Evolutionary conservation across 495 filamentous ascomycete genomes (phyloP).

Genomic region (Aspergillus ellipticus): DNA sequence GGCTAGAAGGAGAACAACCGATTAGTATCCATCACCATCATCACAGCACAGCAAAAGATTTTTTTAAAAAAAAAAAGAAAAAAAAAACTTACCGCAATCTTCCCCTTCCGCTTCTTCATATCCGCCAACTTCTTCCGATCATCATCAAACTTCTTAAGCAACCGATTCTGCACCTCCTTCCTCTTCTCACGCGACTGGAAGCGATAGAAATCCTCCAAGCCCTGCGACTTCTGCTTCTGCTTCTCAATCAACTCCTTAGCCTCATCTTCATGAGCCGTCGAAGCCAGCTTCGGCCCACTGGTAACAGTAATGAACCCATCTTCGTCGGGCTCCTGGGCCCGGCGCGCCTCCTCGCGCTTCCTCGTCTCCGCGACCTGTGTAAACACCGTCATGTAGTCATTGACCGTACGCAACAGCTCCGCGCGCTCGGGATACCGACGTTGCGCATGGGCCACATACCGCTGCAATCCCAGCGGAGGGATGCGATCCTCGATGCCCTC

Average conservation of each 20-base stretch:
- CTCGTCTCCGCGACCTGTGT: constrained; percentile 62
- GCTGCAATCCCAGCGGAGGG: constrained; percentile 54
- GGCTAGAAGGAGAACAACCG: constrained; percentile 26
- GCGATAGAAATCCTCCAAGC: constrained; percentile 79
- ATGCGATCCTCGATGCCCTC: constrained; percentile 52
- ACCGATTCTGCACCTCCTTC: constrained; percentile 72
- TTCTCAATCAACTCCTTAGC: constrained; percentile 66
- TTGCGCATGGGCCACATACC: constrained; percentile 59
- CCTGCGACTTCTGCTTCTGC: constrained; percentile 68
- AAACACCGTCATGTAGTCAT: constrained; percentile 78
- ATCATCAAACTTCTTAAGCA: constrained; percentile 54
- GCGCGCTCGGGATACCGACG: constrained; percentile 65
- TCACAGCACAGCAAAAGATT: constrained; percentile 1
- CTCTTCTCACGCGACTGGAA: constrained; percentile 88
- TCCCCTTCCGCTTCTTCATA: constrained; percentile 48
- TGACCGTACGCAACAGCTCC: constrained; percentile 63
- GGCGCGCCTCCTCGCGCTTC: constrained; percentile 55
- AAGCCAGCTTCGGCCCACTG: constrained; percentile 65
- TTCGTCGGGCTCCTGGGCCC: constrained; percentile 77
- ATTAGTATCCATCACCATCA: constrained; percentile 14
- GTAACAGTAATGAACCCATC: constrained; percentile 95
- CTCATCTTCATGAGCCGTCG: constrained; percentile 69
- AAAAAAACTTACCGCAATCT: constrained; percentile 40
- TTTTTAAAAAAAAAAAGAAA: not conserved
- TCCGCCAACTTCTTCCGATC: constrained; percentile 52